Percentiles rank a stretch among this genome's conserved stretches.
phyloP scores from a whole-genome alignment of 2,329 filamentous ascomycete species.

The Sarocladium strictum region DNA sequence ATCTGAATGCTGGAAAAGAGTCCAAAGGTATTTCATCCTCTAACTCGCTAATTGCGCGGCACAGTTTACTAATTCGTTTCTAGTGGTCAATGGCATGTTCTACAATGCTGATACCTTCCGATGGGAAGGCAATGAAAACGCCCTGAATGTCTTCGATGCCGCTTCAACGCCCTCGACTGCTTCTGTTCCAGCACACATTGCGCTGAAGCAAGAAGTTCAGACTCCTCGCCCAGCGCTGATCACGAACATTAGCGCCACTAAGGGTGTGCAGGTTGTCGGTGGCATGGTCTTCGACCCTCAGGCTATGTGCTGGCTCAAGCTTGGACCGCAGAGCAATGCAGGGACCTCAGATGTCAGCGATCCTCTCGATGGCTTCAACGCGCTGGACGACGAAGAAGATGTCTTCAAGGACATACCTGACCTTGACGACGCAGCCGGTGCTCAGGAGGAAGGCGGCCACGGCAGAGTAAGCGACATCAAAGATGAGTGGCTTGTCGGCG shows the following conservation, averaged over 20 bases:
- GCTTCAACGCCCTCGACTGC: constrained; percentile 48
- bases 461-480: constrained; percentile 55
- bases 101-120: constrained; percentile 83
- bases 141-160: constrained; percentile 69
- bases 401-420: constrained; percentile 95
- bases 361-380: constrained; percentile 59
- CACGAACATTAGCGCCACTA: constrained; percentile 76
- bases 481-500: constrained; percentile 81
- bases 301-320: constrained; percentile 96
- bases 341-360: constrained; percentile 45
- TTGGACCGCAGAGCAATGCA: constrained; percentile 43
- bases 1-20: constrained; percentile 67
- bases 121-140: constrained; percentile 97
- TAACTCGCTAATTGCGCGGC: no score
- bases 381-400: constrained; percentile 81
- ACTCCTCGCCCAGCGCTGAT: constrained; percentile 75
- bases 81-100: constrained; percentile 89
- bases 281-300: constrained; percentile 98
- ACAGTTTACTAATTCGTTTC: constrained; percentile 21
- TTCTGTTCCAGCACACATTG: constrained; percentile 28
- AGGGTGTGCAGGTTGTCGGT: constrained; percentile 89
- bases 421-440: constrained; percentile 62
- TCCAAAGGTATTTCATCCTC: constrained; percentile 59
- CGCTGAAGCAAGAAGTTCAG: constrained; percentile 40
- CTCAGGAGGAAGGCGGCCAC: constrained; percentile 38